Conservation (phyloP, 1,284 basidiomycete genomes). For the Ganoderma meredithae region DNA sequence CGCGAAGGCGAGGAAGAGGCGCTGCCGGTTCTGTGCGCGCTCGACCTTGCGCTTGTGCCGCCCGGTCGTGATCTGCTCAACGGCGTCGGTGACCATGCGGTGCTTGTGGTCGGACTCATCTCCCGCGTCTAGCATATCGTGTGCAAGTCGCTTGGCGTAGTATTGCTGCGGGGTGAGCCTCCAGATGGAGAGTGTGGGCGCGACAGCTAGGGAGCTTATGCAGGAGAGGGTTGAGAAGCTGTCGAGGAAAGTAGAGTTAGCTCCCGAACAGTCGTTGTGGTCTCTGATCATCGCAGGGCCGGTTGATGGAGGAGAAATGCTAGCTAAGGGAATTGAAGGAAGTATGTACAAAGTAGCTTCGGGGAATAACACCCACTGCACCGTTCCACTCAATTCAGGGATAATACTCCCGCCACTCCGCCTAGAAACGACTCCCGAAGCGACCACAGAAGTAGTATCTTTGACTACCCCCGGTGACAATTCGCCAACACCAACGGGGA, state of each 20-base stretch:
- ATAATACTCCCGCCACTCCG: too few species aligned
- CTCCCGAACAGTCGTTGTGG: not conserved
- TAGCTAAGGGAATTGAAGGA: too few species aligned
- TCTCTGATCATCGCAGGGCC: not conserved
- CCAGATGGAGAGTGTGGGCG: conserved; percentile 42
- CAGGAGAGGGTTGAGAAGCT: conserved; percentile 43
- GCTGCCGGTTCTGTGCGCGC: conserved; percentile 35
- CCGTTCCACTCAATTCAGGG: too few species aligned
- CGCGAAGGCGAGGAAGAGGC: conserved; percentile 38
- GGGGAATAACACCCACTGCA: too few species aligned
- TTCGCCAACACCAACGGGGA: too few species aligned
- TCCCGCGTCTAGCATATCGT: conserved; percentile 29
- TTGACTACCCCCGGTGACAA: too few species aligned
- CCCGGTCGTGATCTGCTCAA: conserved; percentile 23
- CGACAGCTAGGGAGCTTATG: conserved; percentile 41
- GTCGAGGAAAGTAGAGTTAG: conserved; percentile 4
- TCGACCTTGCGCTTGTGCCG: conserved; percentile 29
- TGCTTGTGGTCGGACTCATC: conserved; percentile 24
- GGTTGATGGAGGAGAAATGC: too few species aligned
- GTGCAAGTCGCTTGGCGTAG: conserved; percentile 33
- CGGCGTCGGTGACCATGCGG: conserved; percentile 21
- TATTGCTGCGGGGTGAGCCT: conserved; percentile 36
- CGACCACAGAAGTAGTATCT: too few species aligned
- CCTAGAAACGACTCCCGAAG: too few species aligned
- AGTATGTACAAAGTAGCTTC: too few species aligned